Evolutionary conservation across 148 eudicot genomes (phyloP).

Genomic region (Camellia sinensis): DNA sequence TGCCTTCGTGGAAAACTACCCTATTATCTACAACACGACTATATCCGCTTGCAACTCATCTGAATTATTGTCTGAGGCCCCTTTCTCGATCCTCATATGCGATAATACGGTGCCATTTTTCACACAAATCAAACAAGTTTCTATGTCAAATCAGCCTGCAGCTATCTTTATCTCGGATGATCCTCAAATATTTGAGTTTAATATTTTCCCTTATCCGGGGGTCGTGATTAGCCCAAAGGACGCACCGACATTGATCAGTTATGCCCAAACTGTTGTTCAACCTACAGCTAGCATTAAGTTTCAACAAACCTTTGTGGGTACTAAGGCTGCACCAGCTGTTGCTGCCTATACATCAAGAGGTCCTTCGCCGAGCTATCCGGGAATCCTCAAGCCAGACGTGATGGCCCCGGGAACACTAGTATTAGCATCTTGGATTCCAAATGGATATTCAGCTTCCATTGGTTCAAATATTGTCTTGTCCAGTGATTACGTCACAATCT

Average conservation of each 20-base stretch:
- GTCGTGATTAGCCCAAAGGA: constrained; percentile 19
- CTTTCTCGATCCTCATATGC: constrained; percentile 11
- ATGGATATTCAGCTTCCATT: not conserved
- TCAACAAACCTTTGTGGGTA: constrained; percentile 22
- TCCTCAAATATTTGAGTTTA: not conserved
- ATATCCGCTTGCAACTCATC: constrained; percentile 22
- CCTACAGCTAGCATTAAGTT: constrained; percentile 11
- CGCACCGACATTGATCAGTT: constrained; percentile 1
- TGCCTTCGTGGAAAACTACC: constrained; percentile 4
- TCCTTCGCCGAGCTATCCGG: constrained; percentile 21
- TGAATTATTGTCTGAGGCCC: not conserved
- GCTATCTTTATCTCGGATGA: constrained; percentile 25
- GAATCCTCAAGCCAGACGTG: constrained; percentile 28
- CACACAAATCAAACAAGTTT: not conserved
- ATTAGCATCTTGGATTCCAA: constrained; percentile 21
- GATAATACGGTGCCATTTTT: not conserved
- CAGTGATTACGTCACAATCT: constrained; percentile 15
- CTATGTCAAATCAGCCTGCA: not conserved
- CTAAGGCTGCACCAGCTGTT: constrained; percentile 19
- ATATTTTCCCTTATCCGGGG: constrained; percentile 12
- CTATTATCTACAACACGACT: constrained; percentile 22
- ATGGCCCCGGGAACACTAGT: constrained; percentile 27
- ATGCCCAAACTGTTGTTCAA: too few relatives aligned
- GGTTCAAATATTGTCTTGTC: constrained; percentile 9
- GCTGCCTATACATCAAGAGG: constrained; percentile 26